Evolutionary conservation across 164 flowering plant genomes (phyloP).

Genomic region (Hamamelis virginiana): DNA sequence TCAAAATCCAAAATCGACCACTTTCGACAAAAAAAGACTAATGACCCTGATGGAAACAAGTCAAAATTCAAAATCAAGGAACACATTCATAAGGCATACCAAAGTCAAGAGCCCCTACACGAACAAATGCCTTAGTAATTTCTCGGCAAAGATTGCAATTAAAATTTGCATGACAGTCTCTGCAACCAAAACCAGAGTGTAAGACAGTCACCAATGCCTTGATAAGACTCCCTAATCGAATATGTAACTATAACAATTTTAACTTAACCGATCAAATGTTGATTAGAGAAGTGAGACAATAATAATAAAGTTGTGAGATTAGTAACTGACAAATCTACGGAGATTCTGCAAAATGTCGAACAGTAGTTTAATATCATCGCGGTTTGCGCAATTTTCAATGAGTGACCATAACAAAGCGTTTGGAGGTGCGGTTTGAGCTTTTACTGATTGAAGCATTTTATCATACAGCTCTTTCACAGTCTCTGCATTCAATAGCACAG

Average conservation of each 20-base stretch:
- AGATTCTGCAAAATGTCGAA: conserved; percentile 66
- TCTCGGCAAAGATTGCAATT: conserved; percentile 71
- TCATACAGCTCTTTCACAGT: conserved; percentile 65
- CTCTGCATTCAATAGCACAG: conserved; percentile 39
- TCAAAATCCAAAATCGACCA: no score
- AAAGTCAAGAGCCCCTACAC: conserved; percentile 76
- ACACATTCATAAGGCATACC: no score
- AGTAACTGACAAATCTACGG: conserved; percentile 73
- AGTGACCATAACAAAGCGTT: conserved; percentile 84
- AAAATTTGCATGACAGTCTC: conserved; percentile 77
- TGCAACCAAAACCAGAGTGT: conserved; percentile 37
- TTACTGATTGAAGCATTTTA: conserved; percentile 60
- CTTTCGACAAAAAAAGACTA: no score
- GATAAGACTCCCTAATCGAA: no score
- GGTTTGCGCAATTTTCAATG: conserved; percentile 56
- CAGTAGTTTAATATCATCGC: conserved; percentile 70
- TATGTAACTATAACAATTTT: no score
- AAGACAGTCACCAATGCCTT: conserved; percentile 10
- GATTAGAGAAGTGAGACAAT: no score
- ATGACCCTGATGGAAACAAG: no score
- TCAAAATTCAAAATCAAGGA: no score
- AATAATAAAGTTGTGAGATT: neutral
- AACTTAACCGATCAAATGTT: no score
- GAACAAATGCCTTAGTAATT: conserved; percentile 81
- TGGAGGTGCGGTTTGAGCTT: conserved; percentile 66